phyloP scores from a whole-genome alignment of 1,284 basidiomycete species.

The Clitocybe nebularis region DNA sequence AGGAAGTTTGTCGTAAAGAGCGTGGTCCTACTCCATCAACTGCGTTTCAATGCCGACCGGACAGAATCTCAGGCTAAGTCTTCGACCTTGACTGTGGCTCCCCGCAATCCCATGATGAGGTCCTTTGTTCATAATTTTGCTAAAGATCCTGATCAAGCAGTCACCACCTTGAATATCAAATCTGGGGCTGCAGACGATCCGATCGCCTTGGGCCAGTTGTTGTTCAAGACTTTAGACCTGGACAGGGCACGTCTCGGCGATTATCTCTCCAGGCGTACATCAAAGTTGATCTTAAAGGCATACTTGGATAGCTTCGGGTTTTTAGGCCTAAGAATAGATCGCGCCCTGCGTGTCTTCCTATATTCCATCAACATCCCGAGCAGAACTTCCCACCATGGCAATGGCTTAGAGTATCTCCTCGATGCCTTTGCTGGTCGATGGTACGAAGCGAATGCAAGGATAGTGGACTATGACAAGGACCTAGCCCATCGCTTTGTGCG shows the following conservation, averaged over 20 bases:
- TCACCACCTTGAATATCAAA: constrained; percentile 59
- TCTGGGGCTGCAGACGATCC: constrained; percentile 57
- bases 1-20: constrained; percentile 86
- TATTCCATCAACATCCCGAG: constrained; percentile 74
- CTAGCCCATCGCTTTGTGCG: constrained; percentile 77
- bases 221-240: constrained; percentile 84
- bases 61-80: constrained; percentile 49
- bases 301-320: constrained; percentile 90
- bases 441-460: constrained; percentile 83
- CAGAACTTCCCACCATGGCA: constrained; percentile 40
- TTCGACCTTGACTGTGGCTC: constrained; percentile 30
- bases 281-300: constrained; percentile 72
- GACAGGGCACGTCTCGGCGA: constrained; percentile 82
- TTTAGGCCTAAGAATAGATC: constrained; percentile 79
- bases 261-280: constrained; percentile 71
- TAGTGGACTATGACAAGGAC: constrained; percentile 76
- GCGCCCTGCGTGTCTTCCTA: constrained; percentile 85
- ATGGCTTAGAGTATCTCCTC: constrained; percentile 61
- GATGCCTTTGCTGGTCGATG: constrained; percentile 88
- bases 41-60: constrained; percentile 65
- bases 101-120: constrained; percentile 59
- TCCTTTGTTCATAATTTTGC: constrained; percentile 74
- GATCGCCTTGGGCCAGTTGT: constrained; percentile 68
- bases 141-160: constrained; percentile 69
- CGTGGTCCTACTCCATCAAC: constrained; percentile 73